A percentile compares a stretch with the other conserved stretches of the same genome.
Conservation (phyloP, 768 basidiomycete species). For the Calocera cornea region DNA sequence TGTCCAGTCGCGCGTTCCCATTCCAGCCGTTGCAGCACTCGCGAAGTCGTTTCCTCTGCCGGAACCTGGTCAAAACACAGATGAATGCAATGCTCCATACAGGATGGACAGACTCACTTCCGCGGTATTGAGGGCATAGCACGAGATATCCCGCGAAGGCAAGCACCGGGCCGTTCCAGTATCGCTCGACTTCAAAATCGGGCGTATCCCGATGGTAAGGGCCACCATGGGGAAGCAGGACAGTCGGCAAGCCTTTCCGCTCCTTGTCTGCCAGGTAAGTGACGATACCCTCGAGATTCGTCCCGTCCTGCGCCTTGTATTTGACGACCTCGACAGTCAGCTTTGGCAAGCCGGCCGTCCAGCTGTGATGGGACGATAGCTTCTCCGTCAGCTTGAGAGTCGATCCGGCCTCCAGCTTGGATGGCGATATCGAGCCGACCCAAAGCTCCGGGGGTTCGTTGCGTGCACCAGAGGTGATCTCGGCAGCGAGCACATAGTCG, state of each 20-base stretch:
- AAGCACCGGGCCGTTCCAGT: conserved; percentile 1
- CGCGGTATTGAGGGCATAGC: conserved; percentile 12
- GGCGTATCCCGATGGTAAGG: conserved; percentile 13
- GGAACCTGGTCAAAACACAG: conserved; percentile 4
- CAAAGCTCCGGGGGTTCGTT: conserved; percentile 9
- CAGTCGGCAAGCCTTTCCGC: conserved; percentile 7
- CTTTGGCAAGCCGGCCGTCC: conserved; percentile 2
- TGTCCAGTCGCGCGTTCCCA: conserved; percentile 13
- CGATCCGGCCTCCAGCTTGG: background rate
- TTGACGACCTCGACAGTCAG: conserved; percentile 6
- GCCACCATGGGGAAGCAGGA: conserved; percentile 11
- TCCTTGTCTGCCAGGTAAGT: conserved; percentile 7
- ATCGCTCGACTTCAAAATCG: background rate
- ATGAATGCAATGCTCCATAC: too few relatives aligned
- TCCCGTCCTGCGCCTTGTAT: conserved; percentile 11
- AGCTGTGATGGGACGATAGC: conserved; percentile 9
- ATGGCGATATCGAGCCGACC: background rate
- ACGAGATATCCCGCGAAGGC: conserved; percentile 9
- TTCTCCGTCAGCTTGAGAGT: conserved; percentile 6
- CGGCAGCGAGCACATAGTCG: conserved; percentile 7
- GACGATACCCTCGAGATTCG: conserved; percentile 8
- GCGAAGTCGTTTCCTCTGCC: conserved; percentile 12
- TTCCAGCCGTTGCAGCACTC: background rate
- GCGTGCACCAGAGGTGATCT: conserved; percentile 8
- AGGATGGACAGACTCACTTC: conserved; percentile 12